Base-by-base conservation (phyloP, 805 yeast species). In the Pichia californica region DNA sequence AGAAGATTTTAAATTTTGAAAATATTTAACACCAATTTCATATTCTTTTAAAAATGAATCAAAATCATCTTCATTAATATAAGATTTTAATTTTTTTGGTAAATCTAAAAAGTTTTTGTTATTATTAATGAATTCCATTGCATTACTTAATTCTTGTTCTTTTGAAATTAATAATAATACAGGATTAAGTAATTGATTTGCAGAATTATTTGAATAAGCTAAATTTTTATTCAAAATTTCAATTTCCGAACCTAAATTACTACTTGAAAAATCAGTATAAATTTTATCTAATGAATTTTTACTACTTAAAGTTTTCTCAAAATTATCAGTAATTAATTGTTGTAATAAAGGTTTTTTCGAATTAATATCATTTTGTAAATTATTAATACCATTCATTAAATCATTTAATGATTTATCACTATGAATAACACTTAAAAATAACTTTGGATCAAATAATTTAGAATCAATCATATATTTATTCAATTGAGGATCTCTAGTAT, bases 231-330 rank as follows among this genome's bases (percentile, higher is more conserved):
- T 47, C 38, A 61, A 46, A 7, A 23, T 28, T 13, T 43, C 40
- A 7, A 57, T 44, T 25, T 52, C 55, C n/a, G 40, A 34, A 4
- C 46, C 35, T 27, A 61, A 38, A 28, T 51, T 50, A 20, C 57
- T 57, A 25, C 54, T 53, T 26, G 69, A 63, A 51, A 81, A 77
- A 49, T 76, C 79, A 18, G 61, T 65, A 47, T 78, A 73, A 4
- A 82, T 78, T 23, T 71, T 70, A 54, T 83, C 89, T 30, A 84
- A 62, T 4, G 76, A 67, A 20, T 81, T 74, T 54, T 84, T 84
- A 23, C 81, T 71, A 48, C 73, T 74, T 27, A 84, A 85, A 49
- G 81, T 83, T 51, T 73, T 70, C 42, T 76, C 73, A 51, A 78
- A 81, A 54, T 83, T 85, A 13, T 69, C 62, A 50, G 77, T 77